phyloP scores from a whole-genome alignment of 441 rosid genomes.

The Mallotus repandus region DNA sequence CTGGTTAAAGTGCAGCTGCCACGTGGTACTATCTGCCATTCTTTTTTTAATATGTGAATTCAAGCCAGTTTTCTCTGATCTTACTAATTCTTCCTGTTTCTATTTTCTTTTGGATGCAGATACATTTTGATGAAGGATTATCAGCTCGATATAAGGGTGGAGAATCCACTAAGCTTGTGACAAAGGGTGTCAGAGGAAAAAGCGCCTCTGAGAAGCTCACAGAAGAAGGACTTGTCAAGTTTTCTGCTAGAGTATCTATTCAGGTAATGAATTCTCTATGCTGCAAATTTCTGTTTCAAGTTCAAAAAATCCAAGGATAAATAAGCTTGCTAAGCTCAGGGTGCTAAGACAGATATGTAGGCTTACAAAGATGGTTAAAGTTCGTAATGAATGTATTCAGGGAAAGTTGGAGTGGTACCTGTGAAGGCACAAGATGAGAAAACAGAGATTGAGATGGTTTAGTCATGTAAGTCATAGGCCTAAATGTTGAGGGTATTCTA shows the following conservation, averaged over 20 bases:
- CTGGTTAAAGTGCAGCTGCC: background rate
- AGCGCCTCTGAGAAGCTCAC: slow-evolving; percentile 77
- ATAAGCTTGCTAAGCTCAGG: slow-evolving; percentile 7
- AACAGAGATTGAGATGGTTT: no score
- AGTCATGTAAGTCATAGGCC: no score
- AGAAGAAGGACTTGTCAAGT: slow-evolving; percentile 85
- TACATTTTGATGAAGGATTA: slow-evolving; percentile 95
- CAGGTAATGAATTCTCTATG: slow-evolving; percentile 52
- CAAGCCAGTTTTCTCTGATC: background rate
- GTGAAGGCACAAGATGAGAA: no score
- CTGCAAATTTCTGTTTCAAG: slow-evolving; percentile 3
- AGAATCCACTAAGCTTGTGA: slow-evolving; percentile 70
- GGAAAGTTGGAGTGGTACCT: no score
- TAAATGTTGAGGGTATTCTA: no score
- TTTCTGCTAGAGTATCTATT: slow-evolving; percentile 79
- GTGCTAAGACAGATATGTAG: background rate
- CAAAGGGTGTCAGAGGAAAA: slow-evolving; percentile 82
- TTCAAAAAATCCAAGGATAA: slow-evolving; percentile 12
- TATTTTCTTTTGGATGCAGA: slow-evolving; percentile 45
- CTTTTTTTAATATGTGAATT: background rate
- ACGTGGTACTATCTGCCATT: background rate
- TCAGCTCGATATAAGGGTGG: slow-evolving; percentile 83
- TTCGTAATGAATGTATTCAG: no score
- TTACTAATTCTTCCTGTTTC: slow-evolving; percentile 13
- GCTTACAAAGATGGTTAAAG: no score